Percentiles rank a stretch among this genome's conserved stretches.
These are phyloP conservation scores for Colletotrichum sansevieriae DNA, from an alignment of 2,329 filamentous ascomycete species.

Conservation along the genomic window DNA sequence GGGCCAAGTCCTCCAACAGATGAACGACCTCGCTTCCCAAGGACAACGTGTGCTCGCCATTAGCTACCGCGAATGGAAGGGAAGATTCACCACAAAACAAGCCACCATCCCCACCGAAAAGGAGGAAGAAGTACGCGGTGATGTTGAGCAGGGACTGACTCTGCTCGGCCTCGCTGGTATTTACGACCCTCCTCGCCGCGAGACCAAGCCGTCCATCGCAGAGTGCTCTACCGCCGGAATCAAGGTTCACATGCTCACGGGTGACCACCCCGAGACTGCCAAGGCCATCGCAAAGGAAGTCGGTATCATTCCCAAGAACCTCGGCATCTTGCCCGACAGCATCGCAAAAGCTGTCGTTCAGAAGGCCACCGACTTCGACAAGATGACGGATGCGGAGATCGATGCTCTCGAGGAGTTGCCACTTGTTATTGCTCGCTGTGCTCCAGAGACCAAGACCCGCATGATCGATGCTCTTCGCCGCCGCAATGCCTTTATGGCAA, in stretches of 20 bases:
- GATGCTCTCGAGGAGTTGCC: conserved; percentile 81
- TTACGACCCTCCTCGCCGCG: conserved; percentile 86
- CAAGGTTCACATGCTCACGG: conserved; percentile 86
- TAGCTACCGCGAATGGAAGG: conserved; percentile 72
- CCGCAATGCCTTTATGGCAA: conserved; percentile 81
- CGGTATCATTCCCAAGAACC: conserved; percentile 78
- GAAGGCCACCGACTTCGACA: conserved; percentile 84
- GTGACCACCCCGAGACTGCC: conserved; percentile 84
- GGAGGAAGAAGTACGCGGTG: conserved; percentile 62
- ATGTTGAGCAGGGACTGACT: conserved; percentile 76
- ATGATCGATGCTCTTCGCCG: conserved; percentile 92
- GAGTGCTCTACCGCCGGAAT: conserved; percentile 81
- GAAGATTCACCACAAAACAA: conserved; percentile 58
- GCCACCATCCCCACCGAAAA: conserved; percentile 46
- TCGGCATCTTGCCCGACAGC: conserved; percentile 69
- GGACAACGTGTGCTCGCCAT: conserved; percentile 81
- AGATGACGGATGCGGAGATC: conserved; percentile 80
- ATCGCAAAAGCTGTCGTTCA: conserved; percentile 79
- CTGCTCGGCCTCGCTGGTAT: conserved; percentile 88
- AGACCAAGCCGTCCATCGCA: conserved; percentile 79
- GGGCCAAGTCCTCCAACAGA: conserved; percentile 64
- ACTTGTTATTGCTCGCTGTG: conserved; percentile 85
- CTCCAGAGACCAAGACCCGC: conserved; percentile 87
- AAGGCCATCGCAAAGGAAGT: conserved; percentile 84
- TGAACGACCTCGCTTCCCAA: conserved; percentile 72